A percentile compares a stretch with the other conserved stretches of the same genome.
Evolutionary conservation across 768 basidiomycete species (phyloP).

Genomic region (Hydnum rufescens): DNA sequence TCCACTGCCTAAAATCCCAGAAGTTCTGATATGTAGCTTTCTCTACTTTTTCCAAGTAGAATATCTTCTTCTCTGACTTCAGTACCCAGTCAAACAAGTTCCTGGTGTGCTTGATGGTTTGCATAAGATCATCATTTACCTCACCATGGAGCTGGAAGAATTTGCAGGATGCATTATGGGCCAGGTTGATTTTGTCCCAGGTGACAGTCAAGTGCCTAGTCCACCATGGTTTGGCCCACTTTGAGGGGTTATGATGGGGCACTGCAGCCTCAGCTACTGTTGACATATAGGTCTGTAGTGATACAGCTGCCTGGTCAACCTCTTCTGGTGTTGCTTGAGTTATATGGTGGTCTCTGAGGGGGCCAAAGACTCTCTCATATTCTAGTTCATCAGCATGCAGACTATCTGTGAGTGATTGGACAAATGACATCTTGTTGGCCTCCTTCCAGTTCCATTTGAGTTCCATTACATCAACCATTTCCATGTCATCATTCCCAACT

Average conservation of each 20-base stretch:
- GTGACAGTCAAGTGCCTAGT: neutral
- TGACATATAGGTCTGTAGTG: neutral
- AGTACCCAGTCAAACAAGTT: neutral
- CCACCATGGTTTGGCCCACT: neutral
- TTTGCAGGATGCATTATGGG: neutral
- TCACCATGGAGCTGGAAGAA: neutral
- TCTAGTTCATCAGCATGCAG: neutral
- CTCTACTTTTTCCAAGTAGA: neutral
- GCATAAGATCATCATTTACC: neutral
- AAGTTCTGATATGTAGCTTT: neutral
- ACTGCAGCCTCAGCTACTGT: neutral
- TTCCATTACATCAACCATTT: neutral
- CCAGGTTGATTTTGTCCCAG: neutral
- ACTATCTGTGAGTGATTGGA: neutral
- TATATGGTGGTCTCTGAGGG: neutral
- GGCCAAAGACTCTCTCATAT: neutral
- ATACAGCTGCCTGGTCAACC: neutral
- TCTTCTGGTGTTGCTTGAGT: neutral
- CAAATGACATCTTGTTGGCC: neutral
- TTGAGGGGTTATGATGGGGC: neutral
- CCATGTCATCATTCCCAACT: neutral
- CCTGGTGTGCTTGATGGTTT: neutral
- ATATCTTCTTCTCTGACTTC: neutral
- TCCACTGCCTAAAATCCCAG: neutral
- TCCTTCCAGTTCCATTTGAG: slow-evolving; percentile 6